Percentiles rank a stretch among this genome's conserved stretches.
Conservation (phyloP, 208 protist species). For the Crithidia sp. region DNA sequence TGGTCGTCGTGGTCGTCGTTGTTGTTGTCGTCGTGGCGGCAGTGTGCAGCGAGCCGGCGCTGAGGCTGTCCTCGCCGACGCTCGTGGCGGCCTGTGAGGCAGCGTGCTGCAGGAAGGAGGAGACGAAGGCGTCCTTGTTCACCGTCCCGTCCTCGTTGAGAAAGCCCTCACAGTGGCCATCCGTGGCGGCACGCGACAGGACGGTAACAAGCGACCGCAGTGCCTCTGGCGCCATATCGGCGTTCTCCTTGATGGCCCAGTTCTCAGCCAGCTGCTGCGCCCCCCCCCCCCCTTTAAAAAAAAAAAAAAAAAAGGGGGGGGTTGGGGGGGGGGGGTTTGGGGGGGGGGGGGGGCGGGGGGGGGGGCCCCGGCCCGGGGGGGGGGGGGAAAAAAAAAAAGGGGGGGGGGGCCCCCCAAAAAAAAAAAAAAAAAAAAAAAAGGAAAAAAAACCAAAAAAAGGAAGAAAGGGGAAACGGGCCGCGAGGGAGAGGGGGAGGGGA, state of each 20-base stretch:
- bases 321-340: too few relatives aligned
- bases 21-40: slow-evolving; percentile 3
- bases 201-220: slow-evolving; percentile 13
- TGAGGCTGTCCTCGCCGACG: slow-evolving; percentile 27
- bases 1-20: slow-evolving; percentile 4
- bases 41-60: neutral
- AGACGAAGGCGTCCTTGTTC: slow-evolving; percentile 15
- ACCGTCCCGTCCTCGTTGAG: slow-evolving; percentile 13
- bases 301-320: too few relatives aligned
- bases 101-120: slow-evolving; percentile 24
- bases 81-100: slow-evolving; percentile 23
- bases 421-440: too few relatives aligned
- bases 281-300: slow-evolving; percentile 7
- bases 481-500: too few relatives aligned
- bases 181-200: slow-evolving; percentile 13
- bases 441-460: too few relatives aligned
- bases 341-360: too few relatives aligned
- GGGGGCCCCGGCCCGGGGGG: too few relatives aligned
- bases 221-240: slow-evolving; percentile 6
- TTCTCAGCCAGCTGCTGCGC: slow-evolving; percentile 20
- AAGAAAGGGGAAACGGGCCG: too few relatives aligned
- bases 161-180: neutral
- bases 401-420: too few relatives aligned
- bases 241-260: neutral
- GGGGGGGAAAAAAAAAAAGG: too few relatives aligned